phyloP scores from a whole-genome alignment of 2,329 filamentous ascomycete species.

The Nigrospora osmanthi region DNA sequence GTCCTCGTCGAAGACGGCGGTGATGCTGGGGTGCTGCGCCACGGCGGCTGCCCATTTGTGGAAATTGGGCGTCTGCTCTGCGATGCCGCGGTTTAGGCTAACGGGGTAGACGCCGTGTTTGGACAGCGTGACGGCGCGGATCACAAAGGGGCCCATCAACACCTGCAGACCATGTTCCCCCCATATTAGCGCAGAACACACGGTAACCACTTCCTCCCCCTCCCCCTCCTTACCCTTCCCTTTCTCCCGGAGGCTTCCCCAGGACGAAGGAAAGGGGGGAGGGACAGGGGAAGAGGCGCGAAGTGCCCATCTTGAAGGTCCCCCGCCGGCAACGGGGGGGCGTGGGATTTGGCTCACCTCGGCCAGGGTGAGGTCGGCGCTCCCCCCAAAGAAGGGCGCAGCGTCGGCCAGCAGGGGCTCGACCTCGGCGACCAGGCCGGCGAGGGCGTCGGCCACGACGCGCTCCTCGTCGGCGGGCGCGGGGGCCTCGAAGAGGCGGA shows the following conservation, averaged over 20 bases:
- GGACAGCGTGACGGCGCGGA: conserved; percentile 4
- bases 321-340: not conserved
- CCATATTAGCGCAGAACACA: no score
- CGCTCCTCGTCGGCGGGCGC: conserved; percentile 1
- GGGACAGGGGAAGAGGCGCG: no score
- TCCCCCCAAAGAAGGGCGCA: conserved; percentile 5
- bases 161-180: not conserved
- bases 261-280: not conserved
- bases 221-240: not conserved
- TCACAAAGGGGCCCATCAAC: conserved; percentile 5
- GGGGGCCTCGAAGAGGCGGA: conserved; percentile 2
- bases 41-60: conserved; percentile 6
- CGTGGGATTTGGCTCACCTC: conserved; percentile 2
- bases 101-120: conserved; percentile 5
- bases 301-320: no score
- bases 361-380: conserved; percentile 5
- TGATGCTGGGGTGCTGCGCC: conserved; percentile 3
- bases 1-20: conserved; percentile 6
- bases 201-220: not conserved
- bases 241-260: not conserved
- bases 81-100: conserved; percentile 1
- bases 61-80: conserved; percentile 5
- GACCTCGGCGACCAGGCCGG: conserved; percentile 3
- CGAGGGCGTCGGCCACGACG: conserved; percentile 2
- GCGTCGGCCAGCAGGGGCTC: conserved; percentile 6